Evolutionary conservation across 306 rosid species (phyloP), one percentile per base, ranked within the genome.

Genomic region (Cotoneaster glaucophyllus): DNA sequence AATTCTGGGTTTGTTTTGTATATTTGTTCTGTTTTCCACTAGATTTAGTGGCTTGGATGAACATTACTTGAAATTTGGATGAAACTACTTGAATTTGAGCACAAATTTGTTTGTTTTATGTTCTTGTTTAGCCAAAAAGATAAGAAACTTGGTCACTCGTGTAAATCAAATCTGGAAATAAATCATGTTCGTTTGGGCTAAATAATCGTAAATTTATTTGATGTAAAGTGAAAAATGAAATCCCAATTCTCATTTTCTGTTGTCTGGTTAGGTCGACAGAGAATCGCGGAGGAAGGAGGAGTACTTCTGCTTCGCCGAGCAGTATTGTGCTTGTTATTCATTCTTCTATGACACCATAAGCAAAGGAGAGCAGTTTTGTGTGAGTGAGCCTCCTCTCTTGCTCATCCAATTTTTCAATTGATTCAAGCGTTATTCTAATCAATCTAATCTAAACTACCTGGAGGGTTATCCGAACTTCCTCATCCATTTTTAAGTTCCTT

Each of bases 281-380:
- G 98, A 94, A 83, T 94, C 97, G 64, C 56, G 82, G 53, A 90
- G 88, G 71, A 92, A 92, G 86, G 98, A 94, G 79, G 89, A 86
- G 75, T 92, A 90, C 81, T 79, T 88, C 26, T 90, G 96, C 79
- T 92, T 94, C 78, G 83, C 97, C 32, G 90, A 88, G 70, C 85
- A 85, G 79, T 94, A 82, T 45, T 94, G 98, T 39, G 89, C 86
- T 28, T 94, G 97, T 73, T 88, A 88, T 82, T 90, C 97, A n/a
- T 94, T 94, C 91, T 92, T 88, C 88, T 92, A 86, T 59, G 97
- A 90, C 74, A 86, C 85, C 77, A 92, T 92, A 21, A 94, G 89
- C 81, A 88, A 93, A 85, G 91, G 92, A 76, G 97, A 94, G 64
- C 98, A 92, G 56, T 95, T 94, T 56, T 92, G 93, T 81, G 98